phyloP scores from a whole-genome alignment of 2,329 filamentous ascomycete genomes.

The Orbilia oligospora region DNA sequence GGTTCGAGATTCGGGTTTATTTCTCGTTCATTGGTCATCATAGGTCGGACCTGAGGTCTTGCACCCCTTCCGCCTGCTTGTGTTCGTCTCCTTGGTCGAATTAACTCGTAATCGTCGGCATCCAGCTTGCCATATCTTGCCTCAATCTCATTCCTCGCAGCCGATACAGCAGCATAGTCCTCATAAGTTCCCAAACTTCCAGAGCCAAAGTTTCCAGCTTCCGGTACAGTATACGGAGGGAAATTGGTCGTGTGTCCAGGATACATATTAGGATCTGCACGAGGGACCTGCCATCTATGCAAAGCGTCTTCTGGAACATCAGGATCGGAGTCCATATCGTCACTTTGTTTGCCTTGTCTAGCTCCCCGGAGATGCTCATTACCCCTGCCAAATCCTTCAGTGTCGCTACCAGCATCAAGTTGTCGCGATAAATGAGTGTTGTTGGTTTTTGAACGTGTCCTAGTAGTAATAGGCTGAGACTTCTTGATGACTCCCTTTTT shows the following conservation, averaged over 20 bases:
- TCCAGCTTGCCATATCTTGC: conserved; percentile 27
- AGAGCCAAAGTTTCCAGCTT: conserved; percentile 34
- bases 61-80: conserved; percentile 52
- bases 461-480: conserved; percentile 17
- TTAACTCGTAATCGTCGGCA: conserved; percentile 8
- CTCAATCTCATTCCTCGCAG: conserved; percentile 38
- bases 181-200: conserved; percentile 27
- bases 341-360: neutral
- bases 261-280: conserved; percentile 24
- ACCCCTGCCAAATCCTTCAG: neutral
- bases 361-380: neutral
- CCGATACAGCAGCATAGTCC: conserved; percentile 37
- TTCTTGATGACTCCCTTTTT: conserved; percentile 1
- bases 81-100: conserved; percentile 38
- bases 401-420: conserved; percentile 35
- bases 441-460: conserved; percentile 39
- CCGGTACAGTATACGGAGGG: conserved; percentile 51
- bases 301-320: conserved; percentile 21
- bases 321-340: neutral
- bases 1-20: conserved; percentile 40
- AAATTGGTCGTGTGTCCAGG: conserved; percentile 39
- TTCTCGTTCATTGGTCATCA: conserved; percentile 46
- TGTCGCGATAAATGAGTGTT: neutral
- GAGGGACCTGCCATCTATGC: conserved; percentile 38
- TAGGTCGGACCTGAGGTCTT: conserved; percentile 7